phyloP scores from a whole-genome alignment of 495 filamentous ascomycete genomes.

The Aspergillus bertholletiae region DNA sequence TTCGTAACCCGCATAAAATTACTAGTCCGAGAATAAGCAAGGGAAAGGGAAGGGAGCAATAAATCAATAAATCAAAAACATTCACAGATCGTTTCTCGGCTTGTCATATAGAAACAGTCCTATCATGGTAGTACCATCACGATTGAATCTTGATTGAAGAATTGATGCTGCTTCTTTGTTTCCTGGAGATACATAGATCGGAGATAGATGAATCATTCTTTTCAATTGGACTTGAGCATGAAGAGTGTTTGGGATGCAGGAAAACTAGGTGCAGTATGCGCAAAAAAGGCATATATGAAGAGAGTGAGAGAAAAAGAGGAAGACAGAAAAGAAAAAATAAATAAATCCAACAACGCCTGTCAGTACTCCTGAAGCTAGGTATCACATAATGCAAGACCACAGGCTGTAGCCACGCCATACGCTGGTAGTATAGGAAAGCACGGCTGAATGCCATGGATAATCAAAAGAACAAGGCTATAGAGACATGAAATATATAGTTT shows the following conservation, averaged over 20 bases:
- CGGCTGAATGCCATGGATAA: not conserved
- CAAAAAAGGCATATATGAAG: too few species aligned
- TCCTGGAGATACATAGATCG: too few species aligned
- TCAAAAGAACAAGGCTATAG: not conserved
- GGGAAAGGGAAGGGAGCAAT: not conserved
- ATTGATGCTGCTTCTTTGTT: too few species aligned
- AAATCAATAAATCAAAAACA: too few species aligned
- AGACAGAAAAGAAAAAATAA: not conserved
- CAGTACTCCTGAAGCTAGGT: not conserved
- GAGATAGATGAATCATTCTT: too few species aligned
- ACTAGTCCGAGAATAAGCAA: not conserved
- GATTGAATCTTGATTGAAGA: too few species aligned
- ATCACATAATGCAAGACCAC: not conserved
- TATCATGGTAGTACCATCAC: too few species aligned
- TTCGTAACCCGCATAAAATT: not conserved
- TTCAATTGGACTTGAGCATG: too few species aligned
- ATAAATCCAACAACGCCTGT: not conserved
- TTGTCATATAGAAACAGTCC: not conserved
- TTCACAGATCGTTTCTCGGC: not conserved
- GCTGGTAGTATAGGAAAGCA: not conserved
- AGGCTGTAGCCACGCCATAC: not conserved
- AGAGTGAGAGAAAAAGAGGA: not conserved
- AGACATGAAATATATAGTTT: not conserved
- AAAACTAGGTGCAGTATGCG: too few species aligned
- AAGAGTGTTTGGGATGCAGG: too few species aligned